Evolutionary conservation across 2,329 filamentous ascomycete genomes (phyloP).

Genomic region (Exophiala calicioides): DNA sequence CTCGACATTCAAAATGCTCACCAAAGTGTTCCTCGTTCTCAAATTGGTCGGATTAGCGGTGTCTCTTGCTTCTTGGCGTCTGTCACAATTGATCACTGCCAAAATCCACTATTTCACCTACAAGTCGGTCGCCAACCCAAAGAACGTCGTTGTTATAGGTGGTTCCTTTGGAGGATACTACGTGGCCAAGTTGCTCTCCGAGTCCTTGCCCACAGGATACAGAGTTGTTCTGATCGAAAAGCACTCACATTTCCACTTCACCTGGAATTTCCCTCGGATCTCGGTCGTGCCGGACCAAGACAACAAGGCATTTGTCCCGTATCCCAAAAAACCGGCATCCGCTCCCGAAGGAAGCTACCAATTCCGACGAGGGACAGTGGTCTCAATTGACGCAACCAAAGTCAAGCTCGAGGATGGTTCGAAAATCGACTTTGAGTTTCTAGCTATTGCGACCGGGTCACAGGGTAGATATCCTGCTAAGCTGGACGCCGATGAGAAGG

Average conservation of each 20-base stretch:
- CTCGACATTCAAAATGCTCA: conserved; percentile 9
- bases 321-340: conserved; percentile 45
- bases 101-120: conserved; percentile 26
- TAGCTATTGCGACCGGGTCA: conserved; percentile 61
- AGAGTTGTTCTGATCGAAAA: conserved; percentile 60
- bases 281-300: conserved; percentile 59
- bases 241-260: conserved; percentile 63
- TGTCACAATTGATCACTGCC: conserved; percentile 4
- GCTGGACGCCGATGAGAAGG: conserved; percentile 14
- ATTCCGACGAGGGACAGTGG: conserved; percentile 49
- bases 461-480: conserved; percentile 25
- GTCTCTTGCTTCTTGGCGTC: conserved; percentile 5
- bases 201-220: conserved; percentile 52
- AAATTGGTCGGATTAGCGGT: conserved; percentile 14
- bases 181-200: conserved; percentile 51
- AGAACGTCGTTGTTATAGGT: conserved; percentile 44
- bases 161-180: conserved; percentile 60
- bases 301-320: conserved; percentile 62
- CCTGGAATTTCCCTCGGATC: conserved; percentile 62
- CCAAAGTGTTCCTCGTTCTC: conserved; percentile 9
- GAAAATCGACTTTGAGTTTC: conserved; percentile 54
- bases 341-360: conserved; percentile 39
- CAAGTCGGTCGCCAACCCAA: conserved; percentile 13
- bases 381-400: conserved; percentile 38
- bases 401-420: conserved; percentile 48